Evolutionary conservation across 768 basidiomycete species (phyloP).

Genomic region (Phaeotremella skinneri): DNA sequence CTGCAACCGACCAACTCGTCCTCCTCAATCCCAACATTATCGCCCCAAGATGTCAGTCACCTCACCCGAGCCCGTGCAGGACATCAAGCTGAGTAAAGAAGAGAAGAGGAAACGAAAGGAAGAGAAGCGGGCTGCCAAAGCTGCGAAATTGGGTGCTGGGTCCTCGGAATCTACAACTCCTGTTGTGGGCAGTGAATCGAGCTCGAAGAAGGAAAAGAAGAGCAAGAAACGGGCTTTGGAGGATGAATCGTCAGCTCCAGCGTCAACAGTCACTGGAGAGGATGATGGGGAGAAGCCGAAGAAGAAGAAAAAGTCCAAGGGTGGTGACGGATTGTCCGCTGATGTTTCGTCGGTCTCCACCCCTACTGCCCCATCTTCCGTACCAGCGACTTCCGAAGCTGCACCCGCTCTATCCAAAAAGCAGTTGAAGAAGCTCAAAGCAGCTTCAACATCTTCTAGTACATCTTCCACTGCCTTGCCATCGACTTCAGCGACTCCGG

Average conservation of each 20-base stretch:
- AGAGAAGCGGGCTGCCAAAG: conserved; percentile 16
- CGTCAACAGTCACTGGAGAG: conserved; percentile 11
- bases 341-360: conserved; percentile 3
- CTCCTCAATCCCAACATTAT: neutral
- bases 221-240: conserved; percentile 32
- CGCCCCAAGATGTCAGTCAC: conserved; percentile 14
- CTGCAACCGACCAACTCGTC: neutral
- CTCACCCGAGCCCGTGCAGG: neutral
- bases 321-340: conserved; percentile 10
- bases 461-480: conserved; percentile 20
- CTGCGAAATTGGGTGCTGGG: conserved; percentile 3
- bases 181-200: conserved; percentile 39
- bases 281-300: conserved; percentile 8
- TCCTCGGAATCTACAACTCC: neutral
- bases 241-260: conserved; percentile 14
- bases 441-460: conserved; percentile 10
- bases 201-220: conserved; percentile 52
- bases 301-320: conserved; percentile 39
- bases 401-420: conserved; percentile 27
- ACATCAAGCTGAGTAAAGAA: conserved; percentile 17
- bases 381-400: conserved; percentile 8
- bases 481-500: neutral
- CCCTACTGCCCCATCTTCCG: conserved; percentile 35
- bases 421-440: conserved; percentile 32
- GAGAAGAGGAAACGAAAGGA: conserved; percentile 26